Evolutionary conservation across 148 eudicot genomes (phyloP).

Genomic region (Persicaria maculosa): DNA sequence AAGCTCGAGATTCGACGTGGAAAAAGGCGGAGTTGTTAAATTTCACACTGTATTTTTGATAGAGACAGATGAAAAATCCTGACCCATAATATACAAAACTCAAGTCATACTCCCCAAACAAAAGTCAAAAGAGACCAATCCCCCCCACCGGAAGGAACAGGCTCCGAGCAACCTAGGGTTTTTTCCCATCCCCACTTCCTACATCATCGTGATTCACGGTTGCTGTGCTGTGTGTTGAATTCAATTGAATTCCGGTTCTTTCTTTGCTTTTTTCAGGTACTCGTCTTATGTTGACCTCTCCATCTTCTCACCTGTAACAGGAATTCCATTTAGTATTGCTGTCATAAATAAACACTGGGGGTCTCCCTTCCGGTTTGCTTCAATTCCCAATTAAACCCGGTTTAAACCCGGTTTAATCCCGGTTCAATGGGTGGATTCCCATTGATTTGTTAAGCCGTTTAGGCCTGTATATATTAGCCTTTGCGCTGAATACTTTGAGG

Average conservation of each 20-base stretch:
- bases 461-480: too few species aligned
- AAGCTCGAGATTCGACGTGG: constrained; percentile 22
- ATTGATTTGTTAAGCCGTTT: too few species aligned
- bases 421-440: too few species aligned
- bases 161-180: constrained; percentile 1
- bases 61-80: neutral
- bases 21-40: neutral
- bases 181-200: neutral
- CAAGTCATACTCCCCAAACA: neutral
- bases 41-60: neutral
- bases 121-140: neutral
- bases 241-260: neutral
- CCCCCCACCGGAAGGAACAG: neutral
- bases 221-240: neutral
- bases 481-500: too few species aligned
- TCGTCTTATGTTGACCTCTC: neutral
- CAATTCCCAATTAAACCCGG: too few species aligned
- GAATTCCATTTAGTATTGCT: too few species aligned
- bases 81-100: neutral
- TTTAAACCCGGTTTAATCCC: too few species aligned
- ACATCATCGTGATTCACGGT: neutral
- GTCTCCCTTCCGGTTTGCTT: too few species aligned
- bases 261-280: neutral
- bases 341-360: too few species aligned
- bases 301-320: neutral